Evolutionary conservation across 1,284 basidiomycete genomes (phyloP).

Genomic region (Mycosarcoma mackinlayi): DNA sequence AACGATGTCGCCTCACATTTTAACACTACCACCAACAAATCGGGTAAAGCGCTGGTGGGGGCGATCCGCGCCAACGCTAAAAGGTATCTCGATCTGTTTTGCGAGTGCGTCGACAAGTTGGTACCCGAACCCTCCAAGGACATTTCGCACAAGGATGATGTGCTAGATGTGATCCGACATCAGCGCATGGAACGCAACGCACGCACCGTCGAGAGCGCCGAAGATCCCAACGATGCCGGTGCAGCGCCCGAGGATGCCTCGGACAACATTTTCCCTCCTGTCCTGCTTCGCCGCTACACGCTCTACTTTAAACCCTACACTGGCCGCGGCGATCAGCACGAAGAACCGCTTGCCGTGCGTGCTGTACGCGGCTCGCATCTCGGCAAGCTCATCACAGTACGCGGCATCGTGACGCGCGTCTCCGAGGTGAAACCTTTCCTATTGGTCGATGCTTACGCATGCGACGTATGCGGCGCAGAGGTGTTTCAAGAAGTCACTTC

Average conservation of each 20-base stretch:
- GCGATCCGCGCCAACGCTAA: conserved; percentile 83
- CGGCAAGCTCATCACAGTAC: conserved; percentile 91
- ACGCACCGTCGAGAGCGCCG: conserved; percentile 72
- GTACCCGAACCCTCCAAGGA: conserved; percentile 83
- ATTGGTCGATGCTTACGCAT: conserved; percentile 97
- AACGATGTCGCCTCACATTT: conserved; percentile 77
- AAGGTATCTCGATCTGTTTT: conserved; percentile 90
- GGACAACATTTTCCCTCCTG: conserved; percentile 74
- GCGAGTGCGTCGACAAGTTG: conserved; percentile 81
- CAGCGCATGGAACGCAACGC: conserved; percentile 89
- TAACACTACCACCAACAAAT: conserved; percentile 37
- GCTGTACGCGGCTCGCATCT: conserved; percentile 86
- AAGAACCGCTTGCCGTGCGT: conserved; percentile 80
- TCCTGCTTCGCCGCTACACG: conserved; percentile 91
- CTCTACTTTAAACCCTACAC: conserved; percentile 89
- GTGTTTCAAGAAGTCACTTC: conserved; percentile 98
- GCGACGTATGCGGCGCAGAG: conserved; percentile 96
- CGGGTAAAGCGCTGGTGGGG: conserved; percentile 39
- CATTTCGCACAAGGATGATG: conserved; percentile 75
- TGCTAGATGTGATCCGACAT: conserved; percentile 71
- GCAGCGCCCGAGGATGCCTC: conserved; percentile 37
- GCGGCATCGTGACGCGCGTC: conserved; percentile 97
- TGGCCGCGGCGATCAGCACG: conserved; percentile 55
- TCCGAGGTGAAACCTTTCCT: conserved; percentile 98
- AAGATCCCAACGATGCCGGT: conserved; percentile 35